phyloP scores from a whole-genome alignment of 306 rosid genomes.

The Dryas drummondii region DNA sequence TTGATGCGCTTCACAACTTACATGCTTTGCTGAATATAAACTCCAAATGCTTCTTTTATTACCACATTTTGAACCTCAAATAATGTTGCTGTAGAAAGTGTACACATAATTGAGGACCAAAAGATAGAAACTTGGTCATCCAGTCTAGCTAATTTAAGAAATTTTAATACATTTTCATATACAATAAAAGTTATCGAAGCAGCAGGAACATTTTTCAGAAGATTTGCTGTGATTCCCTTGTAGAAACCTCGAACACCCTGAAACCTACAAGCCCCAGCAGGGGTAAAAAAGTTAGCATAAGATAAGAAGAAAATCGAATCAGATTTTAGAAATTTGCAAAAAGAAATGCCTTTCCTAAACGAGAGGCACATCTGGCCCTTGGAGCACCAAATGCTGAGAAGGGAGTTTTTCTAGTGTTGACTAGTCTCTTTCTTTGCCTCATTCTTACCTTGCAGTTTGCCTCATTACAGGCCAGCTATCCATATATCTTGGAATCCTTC shows the following conservation, averaged over 20 bases:
- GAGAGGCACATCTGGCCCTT: background rate
- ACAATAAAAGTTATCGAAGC: conserved; percentile 88
- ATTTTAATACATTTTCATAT: conserved; percentile 73
- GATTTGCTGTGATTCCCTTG: conserved; percentile 88
- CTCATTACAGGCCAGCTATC: conserved; percentile 57
- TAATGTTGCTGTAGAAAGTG: conserved; percentile 4
- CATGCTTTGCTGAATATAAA: background rate
- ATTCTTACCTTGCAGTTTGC: conserved; percentile 49
- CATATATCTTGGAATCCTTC: conserved; percentile 69
- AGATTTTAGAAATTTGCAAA: background rate
- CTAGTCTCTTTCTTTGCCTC: background rate
- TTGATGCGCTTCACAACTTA: background rate
- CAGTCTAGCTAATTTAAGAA: conserved; percentile 56
- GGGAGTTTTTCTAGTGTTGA: background rate
- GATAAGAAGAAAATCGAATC: background rate
- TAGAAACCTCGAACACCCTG: conserved; percentile 92
- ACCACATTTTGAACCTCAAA: conserved; percentile 13
- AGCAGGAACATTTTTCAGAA: conserved; percentile 91
- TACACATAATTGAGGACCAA: background rate
- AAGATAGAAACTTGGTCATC: conserved; percentile 36
- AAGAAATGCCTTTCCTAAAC: background rate
- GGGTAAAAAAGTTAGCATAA: background rate
- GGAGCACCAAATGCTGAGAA: background rate
- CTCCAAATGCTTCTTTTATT: background rate
- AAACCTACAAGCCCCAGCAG: conserved; percentile 45